Evolutionary conservation across 495 filamentous ascomycete species (phyloP).

Genomic region (Aspergillus hancockii): DNA sequence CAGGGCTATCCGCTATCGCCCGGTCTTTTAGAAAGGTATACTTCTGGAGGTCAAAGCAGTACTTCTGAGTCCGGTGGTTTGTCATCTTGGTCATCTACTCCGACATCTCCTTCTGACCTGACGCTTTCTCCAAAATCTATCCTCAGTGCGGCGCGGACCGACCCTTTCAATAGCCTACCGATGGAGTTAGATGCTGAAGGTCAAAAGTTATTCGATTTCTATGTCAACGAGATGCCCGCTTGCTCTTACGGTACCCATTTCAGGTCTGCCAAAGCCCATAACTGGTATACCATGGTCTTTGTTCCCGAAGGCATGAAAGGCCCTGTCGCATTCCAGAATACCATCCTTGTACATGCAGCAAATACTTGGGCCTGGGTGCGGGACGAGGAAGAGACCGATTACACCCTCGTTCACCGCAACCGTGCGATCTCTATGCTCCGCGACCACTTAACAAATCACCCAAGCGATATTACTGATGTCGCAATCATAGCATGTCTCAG

Average conservation of each 20-base stretch:
- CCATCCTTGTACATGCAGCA: constrained; percentile 39
- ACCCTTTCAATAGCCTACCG: constrained; percentile 40
- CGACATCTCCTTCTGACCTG: constrained; percentile 21
- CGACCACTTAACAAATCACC: constrained; percentile 30
- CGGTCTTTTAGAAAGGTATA: neutral
- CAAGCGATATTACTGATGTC: constrained; percentile 35
- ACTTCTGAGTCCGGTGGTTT: constrained; percentile 16
- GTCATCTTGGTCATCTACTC: constrained; percentile 19
- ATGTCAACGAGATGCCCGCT: constrained; percentile 41
- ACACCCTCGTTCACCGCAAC: constrained; percentile 32
- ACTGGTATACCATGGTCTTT: constrained; percentile 42
- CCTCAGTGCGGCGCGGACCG: constrained; percentile 38
- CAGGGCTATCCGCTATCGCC: neutral
- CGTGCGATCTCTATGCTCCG: constrained; percentile 36
- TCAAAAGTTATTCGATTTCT: constrained; percentile 40
- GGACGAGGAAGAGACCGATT: constrained; percentile 29
- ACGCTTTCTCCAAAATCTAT: constrained; percentile 33
- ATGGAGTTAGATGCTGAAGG: constrained; percentile 32
- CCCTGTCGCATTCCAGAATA: constrained; percentile 39
- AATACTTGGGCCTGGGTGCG: constrained; percentile 43
- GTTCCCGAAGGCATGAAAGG: constrained; percentile 44
- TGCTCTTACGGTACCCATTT: constrained; percentile 40
- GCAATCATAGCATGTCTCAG: constrained; percentile 41
- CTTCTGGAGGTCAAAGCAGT: constrained; percentile 9
- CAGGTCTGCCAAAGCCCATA: constrained; percentile 36